Conservation (phyloP, 2,329 filamentous ascomycete species). For the Neopestalotiopsis rosae region DNA sequence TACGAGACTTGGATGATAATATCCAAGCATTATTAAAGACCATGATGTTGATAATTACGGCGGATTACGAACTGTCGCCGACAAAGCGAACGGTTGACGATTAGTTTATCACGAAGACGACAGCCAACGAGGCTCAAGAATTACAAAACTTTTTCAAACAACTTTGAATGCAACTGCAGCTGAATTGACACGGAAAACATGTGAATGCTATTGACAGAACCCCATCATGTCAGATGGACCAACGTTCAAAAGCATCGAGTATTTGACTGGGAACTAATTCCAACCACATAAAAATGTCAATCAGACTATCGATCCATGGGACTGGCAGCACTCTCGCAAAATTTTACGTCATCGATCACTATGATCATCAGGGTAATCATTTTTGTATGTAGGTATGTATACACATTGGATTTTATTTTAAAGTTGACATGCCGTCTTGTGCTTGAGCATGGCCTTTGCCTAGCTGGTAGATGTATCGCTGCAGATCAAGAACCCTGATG, state of each 20-base stretch:
- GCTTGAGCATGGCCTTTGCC: background rate
- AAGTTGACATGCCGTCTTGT: background rate
- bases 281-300: too few species aligned
- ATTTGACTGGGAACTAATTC: too few species aligned
- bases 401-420: background rate
- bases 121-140: slow-evolving; percentile 14
- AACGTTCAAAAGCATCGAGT: too few species aligned
- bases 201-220: background rate
- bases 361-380: too few species aligned
- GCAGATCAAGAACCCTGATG: slow-evolving; percentile 14
- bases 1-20: background rate
- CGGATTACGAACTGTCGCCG: background rate
- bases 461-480: background rate
- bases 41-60: slow-evolving; percentile 10
- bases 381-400: too few species aligned
- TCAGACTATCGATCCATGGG: too few species aligned
- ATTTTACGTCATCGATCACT: too few species aligned
- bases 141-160: background rate
- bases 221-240: too few species aligned
- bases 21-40: background rate
- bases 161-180: background rate
- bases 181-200: background rate
- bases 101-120: background rate
- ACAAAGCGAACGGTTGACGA: background rate
- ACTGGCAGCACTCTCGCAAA: too few species aligned